Base-by-base conservation (phyloP, 164 flowering plant species). In the Vitis riparia region DNA sequence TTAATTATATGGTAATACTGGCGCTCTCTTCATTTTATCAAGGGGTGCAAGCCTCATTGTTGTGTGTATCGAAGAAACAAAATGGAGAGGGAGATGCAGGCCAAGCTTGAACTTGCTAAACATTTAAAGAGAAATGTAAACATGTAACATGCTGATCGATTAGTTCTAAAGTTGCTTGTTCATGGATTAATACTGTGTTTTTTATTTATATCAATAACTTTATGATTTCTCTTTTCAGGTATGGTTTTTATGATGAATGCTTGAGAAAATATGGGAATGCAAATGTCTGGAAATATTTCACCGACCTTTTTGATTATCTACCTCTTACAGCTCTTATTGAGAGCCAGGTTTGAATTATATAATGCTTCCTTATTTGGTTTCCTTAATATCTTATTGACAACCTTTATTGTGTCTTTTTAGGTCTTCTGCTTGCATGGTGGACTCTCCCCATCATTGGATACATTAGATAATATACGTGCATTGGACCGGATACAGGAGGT, bases 401-500 rank as follows among this genome's bases (percentile, higher is more conserved):
- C 5, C 57, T 13, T 49, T 63, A 44, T 56, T 48, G 14, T 56
- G 10, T 60, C 29, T 8, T 63, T 72, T 52, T 71, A 91, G 93
- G 69, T 91, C 32, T 91, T 91, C 81, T 89, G 97, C 72, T 88
- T 91, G 84, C 97, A 91, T 77, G 97, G 97, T 51, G 97, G 97
- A 10, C 87, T 91, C 17, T 91, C 97, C 17, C 97, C 97, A 52
- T 91, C 97, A 69, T 75, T 91, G 72, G 97, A 91, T 65, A 91
- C 97, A 62, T 78, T 91, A 51, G 97, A 91, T 64, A 91, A 89
- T 62, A 86, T 91, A 17, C 87, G 94, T 11, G 79, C 89, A 47
- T 81, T 91, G 83, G 97, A 91, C 64, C 92, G 97, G 58, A 85
- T 91, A 65, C 97, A 91, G 65, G 97, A 91, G 89, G 97, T 89